phyloP scores from a whole-genome alignment of 805 yeast genomes.

The Sungouiella blattae region DNA sequence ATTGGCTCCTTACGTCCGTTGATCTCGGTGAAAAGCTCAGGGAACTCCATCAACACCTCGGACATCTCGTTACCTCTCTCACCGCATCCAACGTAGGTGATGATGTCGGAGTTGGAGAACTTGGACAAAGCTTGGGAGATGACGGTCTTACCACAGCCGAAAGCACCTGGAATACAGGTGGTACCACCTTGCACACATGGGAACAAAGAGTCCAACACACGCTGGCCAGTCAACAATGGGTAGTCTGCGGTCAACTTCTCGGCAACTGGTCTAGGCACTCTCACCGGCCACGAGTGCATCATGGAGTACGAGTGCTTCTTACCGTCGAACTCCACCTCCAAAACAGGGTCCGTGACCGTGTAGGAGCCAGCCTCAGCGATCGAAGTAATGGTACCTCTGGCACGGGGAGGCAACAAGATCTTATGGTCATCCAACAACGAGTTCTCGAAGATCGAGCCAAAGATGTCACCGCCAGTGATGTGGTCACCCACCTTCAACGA shows the following conservation, averaged over 20 bases:
- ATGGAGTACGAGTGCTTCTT: constrained; percentile 74
- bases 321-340: constrained; percentile 96
- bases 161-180: constrained; percentile 99
- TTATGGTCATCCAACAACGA: constrained; percentile 90
- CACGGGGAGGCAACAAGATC: constrained; percentile 95
- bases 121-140: constrained; percentile 96
- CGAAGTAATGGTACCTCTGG: constrained; percentile 92
- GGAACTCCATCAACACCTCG: constrained; percentile 99
- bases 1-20: constrained; percentile 95
- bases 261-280: constrained; percentile 98
- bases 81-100: constrained; percentile 91
- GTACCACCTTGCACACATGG: constrained; percentile 99
- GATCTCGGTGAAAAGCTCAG: constrained; percentile 88
- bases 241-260: constrained; percentile 90
- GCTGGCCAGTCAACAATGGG: constrained; percentile 96
- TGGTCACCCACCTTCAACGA: constrained; percentile 88
- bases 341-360: constrained; percentile 80
- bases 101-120: constrained; percentile 95
- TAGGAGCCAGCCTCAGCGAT: constrained; percentile 90
- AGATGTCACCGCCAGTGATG: constrained; percentile 96
- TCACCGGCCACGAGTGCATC: constrained; percentile 99
- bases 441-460: constrained; percentile 91
- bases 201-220: constrained; percentile 95
- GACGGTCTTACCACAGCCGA: constrained; percentile 98
- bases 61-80: constrained; percentile 99